Conservation (phyloP, 805 yeast genomes). For the Blastobotrys parvus region DNA sequence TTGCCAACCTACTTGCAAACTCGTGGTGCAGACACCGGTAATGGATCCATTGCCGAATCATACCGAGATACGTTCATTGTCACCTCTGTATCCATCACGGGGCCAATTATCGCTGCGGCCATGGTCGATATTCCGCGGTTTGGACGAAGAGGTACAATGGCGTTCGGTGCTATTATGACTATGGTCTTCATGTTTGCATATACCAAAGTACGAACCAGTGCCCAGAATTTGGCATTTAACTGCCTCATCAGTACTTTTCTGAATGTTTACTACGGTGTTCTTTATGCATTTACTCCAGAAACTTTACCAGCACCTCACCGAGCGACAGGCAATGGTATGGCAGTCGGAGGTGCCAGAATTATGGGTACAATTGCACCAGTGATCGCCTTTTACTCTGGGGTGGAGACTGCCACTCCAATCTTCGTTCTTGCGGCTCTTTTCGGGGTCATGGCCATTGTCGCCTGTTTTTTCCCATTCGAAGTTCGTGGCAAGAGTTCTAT, state of each 20-base stretch:
- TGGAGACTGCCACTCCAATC: constrained; percentile 38
- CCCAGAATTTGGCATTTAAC: constrained; percentile 43
- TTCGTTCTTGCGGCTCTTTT: constrained; percentile 40
- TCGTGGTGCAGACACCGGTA: constrained; percentile 36
- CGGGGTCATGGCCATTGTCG: constrained; percentile 34
- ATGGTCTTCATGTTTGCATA: constrained; percentile 54
- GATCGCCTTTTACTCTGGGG: constrained; percentile 37
- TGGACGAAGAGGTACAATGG: constrained; percentile 48
- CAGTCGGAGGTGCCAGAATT: constrained; percentile 38
- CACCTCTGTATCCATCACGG: constrained; percentile 38
- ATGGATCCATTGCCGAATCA: constrained; percentile 17
- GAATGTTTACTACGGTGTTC: constrained; percentile 45
- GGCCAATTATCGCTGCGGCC: constrained; percentile 39
- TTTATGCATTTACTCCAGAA: constrained; percentile 63
- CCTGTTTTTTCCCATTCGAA: constrained; percentile 39
- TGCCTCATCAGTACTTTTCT: constrained; percentile 40
- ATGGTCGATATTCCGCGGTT: not conserved
- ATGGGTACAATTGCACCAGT: constrained; percentile 41
- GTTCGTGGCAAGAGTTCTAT: constrained; percentile 3
- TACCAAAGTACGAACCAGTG: constrained; percentile 48
- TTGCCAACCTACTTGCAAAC: constrained; percentile 42
- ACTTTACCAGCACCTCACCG: constrained; percentile 42
- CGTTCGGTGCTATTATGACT: constrained; percentile 40
- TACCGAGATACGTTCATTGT: constrained; percentile 29
- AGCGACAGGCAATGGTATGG: constrained; percentile 53